Base-by-base conservation (phyloP, 345 rosid genomes). In the Pistacia integerrima region DNA sequence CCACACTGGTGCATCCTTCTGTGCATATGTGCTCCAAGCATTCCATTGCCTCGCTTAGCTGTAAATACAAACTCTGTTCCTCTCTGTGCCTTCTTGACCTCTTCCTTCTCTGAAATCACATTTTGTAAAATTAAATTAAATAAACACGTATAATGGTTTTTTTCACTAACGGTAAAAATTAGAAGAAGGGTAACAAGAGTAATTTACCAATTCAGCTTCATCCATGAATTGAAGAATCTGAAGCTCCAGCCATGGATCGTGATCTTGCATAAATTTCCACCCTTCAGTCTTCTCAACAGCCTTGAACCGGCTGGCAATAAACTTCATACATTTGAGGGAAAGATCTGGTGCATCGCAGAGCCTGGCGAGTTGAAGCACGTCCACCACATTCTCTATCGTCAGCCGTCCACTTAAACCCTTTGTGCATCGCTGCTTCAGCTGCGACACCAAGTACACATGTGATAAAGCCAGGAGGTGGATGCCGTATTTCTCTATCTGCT, bases 1-100 rank as follows among this genome's bases (percentile, higher is more conserved):
- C 90, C 8, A 94, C 95, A 16, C 64, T 69, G 0, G 90, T 94
- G 83, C 99, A 95, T 7, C 99, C 99, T 69, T 93, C 89, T 0
- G 90, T 89, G 86, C 89, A 95, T 66, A 95, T 95, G 83, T 95
- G 99, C 74, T 91, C 94, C 73, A 95, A 62, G 77, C 98, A 90
- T 16, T 88, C 93, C 98, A 95, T 89, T 30, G 93, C 99, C 74
- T 90, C 99, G 70, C 87, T 82, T 48, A 95, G 84, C 78, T 93
- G 88, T 80, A 86, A 41, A 69, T 89, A 95, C 64, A 93, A 41
- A 65, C 80, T 60, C 82, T 87, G 94, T 44, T 90, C 97, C 33
- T 78, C 76, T 60, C 73, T 80, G 0, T 74, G 87, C 84, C 92
- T 75, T 74, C 82, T 87, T 49, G 79, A 79, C 67, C 88, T 92